These are phyloP conservation scores for Phyllosticta capitalensis DNA, from an alignment of 2,329 filamentous ascomycete genomes.

Conservation along the genomic window DNA sequence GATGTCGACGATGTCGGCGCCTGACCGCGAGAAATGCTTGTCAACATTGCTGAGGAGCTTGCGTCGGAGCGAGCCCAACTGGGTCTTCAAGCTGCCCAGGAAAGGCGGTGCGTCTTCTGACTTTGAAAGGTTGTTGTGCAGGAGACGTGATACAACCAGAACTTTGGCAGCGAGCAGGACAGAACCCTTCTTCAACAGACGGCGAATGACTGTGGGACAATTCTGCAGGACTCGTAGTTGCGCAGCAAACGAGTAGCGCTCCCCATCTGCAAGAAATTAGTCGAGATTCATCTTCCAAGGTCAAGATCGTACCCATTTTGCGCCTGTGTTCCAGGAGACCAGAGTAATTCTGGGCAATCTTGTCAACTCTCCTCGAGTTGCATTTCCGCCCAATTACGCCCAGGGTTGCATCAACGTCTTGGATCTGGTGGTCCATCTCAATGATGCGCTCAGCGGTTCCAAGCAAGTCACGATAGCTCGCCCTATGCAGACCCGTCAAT, in stretches of 20 bases:
- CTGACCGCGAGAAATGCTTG: slow-evolving; percentile 32
- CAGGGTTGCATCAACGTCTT: slow-evolving; percentile 61
- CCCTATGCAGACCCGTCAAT: slow-evolving; percentile 27
- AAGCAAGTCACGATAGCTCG: slow-evolving; percentile 77
- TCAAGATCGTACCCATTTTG: slow-evolving; percentile 28
- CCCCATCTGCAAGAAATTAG: slow-evolving; percentile 25
- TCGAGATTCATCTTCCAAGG: background rate
- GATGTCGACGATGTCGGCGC: slow-evolving; percentile 38
- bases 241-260: slow-evolving; percentile 41
- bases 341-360: slow-evolving; percentile 50
- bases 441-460: slow-evolving; percentile 92
- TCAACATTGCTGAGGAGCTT: slow-evolving; percentile 59
- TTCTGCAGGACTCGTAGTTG: slow-evolving; percentile 50
- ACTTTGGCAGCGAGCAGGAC: slow-evolving; percentile 51
- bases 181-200: slow-evolving; percentile 42
- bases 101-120: slow-evolving; percentile 38
- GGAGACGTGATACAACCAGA: slow-evolving; percentile 63
- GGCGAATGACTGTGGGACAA: slow-evolving; percentile 44
- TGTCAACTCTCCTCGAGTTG: slow-evolving; percentile 60
- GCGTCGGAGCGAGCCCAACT: slow-evolving; percentile 51
- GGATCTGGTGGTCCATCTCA: slow-evolving; percentile 72
- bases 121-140: slow-evolving; percentile 63
- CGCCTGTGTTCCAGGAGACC: slow-evolving; percentile 39
- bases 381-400: slow-evolving; percentile 66
- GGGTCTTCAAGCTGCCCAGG: slow-evolving; percentile 55